Evolutionary conservation across 2,329 filamentous ascomycete genomes (phyloP), one percentile per base, ranked within the genome.

Genomic region (Clarireedia paspali): DNA sequence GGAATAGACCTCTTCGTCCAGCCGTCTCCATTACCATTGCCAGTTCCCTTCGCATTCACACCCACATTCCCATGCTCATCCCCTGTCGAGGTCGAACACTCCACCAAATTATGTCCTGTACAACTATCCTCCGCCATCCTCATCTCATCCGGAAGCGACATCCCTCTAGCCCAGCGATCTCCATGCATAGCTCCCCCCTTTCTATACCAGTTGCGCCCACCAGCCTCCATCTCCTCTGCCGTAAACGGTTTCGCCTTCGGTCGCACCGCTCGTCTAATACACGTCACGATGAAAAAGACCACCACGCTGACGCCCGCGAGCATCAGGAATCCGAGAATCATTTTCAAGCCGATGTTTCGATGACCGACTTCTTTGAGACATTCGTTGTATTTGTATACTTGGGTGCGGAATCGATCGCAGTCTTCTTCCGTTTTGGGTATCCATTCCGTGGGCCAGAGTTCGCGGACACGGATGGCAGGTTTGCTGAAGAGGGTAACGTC

Each of bases 371-470:
- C 24, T 39, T 38, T 36, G 4, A 56, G 20, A 23, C 53, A 56
- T 26, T 56, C 9, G 10, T 56, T 12, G 27, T 46, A 44, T 17
- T n/a, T 7, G 14, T 20, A 36, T 23, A 24, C 46, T 49, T 46
- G 26, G 44, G 45, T 40, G 15, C 34, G 12, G 7, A 38, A 50
- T 26, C 30, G 38, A 7, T 56, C 27, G 23, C 53, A 56, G 9
- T 56, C 53, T 5, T n/a, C 27, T 42, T 44, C 23, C 24, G 23
- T 46, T 39, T 52, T n/a, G 17, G 53, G 47, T 20, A 27, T 23
- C 53, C 53, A 56, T 2, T 51, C 53, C 4, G 20, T 20, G 5
- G 53, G 53, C 47, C 47, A 56, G 23, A 56, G 17, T 9, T 46
- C 53, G 23, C 47, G 47, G 26, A 24, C 30, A 4, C 23, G 17